These are phyloP conservation scores for Claviceps maximensis DNA, from an alignment of 2,329 filamentous ascomycete genomes.

Conservation along the genomic window DNA sequence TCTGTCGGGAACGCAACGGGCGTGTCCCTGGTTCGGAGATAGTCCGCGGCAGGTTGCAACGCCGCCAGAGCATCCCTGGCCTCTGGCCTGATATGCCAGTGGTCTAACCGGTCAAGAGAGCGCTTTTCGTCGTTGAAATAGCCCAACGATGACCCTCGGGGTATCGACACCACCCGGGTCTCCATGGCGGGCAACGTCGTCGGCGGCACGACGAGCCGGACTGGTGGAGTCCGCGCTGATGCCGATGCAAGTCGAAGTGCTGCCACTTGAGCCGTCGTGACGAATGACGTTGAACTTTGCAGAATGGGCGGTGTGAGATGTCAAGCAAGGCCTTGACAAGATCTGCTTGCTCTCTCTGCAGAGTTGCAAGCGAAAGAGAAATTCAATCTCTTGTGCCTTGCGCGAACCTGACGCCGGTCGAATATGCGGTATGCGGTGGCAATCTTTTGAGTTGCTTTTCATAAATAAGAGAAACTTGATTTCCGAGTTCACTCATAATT, in stretches of 20 bases:
- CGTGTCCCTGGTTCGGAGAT: constrained; percentile 50
- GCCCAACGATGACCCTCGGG: constrained; percentile 19
- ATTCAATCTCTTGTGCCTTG: not conserved
- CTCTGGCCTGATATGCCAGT: constrained; percentile 27
- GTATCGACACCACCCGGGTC: constrained; percentile 26
- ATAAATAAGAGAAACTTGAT: not conserved
- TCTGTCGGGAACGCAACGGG: constrained; percentile 96
- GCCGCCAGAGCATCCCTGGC: constrained; percentile 20
- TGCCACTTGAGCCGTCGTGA: not conserved
- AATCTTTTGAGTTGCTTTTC: not conserved
- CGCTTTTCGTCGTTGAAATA: constrained; percentile 18
- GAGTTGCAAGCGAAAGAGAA: not conserved
- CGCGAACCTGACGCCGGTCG: not conserved
- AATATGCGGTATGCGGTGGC: not conserved
- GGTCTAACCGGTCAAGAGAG: constrained; percentile 21
- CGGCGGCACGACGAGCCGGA: not conserved
- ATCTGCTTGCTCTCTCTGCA: not conserved
- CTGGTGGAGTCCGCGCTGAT: constrained; percentile 5
- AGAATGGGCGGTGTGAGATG: not conserved
- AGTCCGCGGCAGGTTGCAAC: constrained; percentile 51
- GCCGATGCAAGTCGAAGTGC: constrained; percentile 15
- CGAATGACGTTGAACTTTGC: not conserved
- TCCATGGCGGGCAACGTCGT: constrained; percentile 20
- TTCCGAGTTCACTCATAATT: not conserved
- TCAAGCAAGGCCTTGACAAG: not conserved